Evolutionary conservation across 345 rosid species (phyloP), one percentile per base, ranked within the genome.

Genomic region (Salix viminalis): DNA sequence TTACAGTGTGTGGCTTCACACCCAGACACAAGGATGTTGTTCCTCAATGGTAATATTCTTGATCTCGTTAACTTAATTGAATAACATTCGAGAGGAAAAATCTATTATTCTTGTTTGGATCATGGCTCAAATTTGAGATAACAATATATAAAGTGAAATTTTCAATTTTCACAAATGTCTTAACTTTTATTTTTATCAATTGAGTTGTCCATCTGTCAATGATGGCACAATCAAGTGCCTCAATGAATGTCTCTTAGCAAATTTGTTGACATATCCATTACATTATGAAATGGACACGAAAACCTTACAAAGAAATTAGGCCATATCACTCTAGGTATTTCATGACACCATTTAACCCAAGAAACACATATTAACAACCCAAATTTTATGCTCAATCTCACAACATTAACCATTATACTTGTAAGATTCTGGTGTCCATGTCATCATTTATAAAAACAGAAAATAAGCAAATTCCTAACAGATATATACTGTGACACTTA

Each of bases 1-100:
- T 80, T 87, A n/a, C 91, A 96, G 99, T 96, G 99, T 71, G 99
- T 96, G 14, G 99, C 99, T 77, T 94, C 99, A 79, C 99, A 96
- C 79, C 90, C 97, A 2, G 98, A 96, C 79, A 96, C 99, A 23
- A 90, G 97, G 81, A 92, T 90, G 98, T 75, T 88, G 73, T 96
- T 96, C 83, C 90, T 96, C 56, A 91, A 92, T 79, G 97, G 98
- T 94, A 89, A 74, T 77, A 50, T 79, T 85, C 67, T 71, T 78
- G 8, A 70, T 77, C 39, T 80, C 50, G 44, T 67, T 76, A 61
- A 48, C 62, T 24, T 67, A 76, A 52, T 44, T 42, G 37, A 41
- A 26, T 62, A 66, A 4, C 30, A 48, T 52, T 36, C 46, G 24
- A 50, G 50, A 58, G 23, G 48, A 74, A 11, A 41, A 61, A 11